These are phyloP conservation scores for Fusarium sp. DNA, from an alignment of 2,329 filamentous ascomycete species.

Conservation along the genomic window DNA sequence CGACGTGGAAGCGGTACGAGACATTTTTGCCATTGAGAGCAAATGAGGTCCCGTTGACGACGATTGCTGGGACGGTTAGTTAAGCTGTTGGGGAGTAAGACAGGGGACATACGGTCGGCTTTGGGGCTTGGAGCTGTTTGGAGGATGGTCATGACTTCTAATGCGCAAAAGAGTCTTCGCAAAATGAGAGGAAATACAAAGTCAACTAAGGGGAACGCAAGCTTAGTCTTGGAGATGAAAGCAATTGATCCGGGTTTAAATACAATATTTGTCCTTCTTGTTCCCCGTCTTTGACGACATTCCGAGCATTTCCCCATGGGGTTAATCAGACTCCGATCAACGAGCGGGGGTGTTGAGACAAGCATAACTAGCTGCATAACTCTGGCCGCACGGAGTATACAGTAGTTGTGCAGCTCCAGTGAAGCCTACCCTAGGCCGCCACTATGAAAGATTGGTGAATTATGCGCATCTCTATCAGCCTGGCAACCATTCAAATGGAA, in stretches of 20 bases:
- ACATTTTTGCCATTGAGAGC: constrained; percentile 67
- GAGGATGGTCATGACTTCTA: constrained; percentile 6
- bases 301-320: constrained; percentile 41
- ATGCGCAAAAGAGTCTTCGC: background rate
- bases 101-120: constrained; percentile 15
- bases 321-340: constrained; percentile 15
- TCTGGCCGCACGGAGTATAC: too few species aligned
- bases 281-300: background rate
- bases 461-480: too few species aligned
- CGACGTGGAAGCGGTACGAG: constrained; percentile 75
- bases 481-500: too few species aligned
- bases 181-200: too few species aligned
- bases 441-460: too few species aligned
- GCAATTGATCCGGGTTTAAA: background rate
- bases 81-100: too few species aligned
- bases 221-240: too few species aligned
- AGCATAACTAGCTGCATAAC: background rate
- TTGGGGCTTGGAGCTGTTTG: background rate
- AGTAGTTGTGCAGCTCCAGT: too few species aligned
- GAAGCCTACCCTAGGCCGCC: too few species aligned
- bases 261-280: background rate
- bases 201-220: background rate
- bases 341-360: constrained; percentile 14
- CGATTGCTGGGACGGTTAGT: constrained; percentile 58
- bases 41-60: constrained; percentile 68